Evolutionary conservation across 176 grass and related monocot species (phyloP), one percentile per base, ranked within the genome.

Genomic region (Melocanna baccifera): DNA sequence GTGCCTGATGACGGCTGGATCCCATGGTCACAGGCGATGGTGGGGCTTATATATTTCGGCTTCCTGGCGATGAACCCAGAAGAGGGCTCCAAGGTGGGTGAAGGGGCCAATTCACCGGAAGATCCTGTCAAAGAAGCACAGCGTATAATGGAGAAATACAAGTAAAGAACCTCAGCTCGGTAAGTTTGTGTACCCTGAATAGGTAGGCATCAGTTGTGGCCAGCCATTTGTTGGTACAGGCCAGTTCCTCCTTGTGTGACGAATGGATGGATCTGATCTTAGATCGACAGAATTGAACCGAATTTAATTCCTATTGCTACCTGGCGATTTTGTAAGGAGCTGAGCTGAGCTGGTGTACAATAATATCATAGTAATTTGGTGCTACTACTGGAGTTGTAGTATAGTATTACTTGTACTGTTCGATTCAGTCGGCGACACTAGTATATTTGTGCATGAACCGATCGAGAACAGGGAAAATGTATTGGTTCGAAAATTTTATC

Each of bases 141-240:
- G 14, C 90, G 91, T 20, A 98, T 98, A 94, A 98, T 98, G 96
- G 96, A 98, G 80, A 98, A 98, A 83, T 98, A 98, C 77, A 98
- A 98, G 85, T 94, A 78, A 82, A 82, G 45, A 53, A 56, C 15
- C 11, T 45, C 42, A 45, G 42, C 18, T 23, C 25, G 37, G 11
- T 34, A 46, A 46, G 43, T 34, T 12, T 29, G 5, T 59, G 14
- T 46, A 40, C 16, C 16, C 1, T 40, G 25, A 29, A 52, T 61
- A 64, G 73, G 23, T 77, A 46, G 23, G 28, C 50, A 26, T 14
- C 51, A 5, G 45, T 1, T 73, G 4, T 73, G 71, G 26, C 46
- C 47, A 62, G 37, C 75, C 75, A 77, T 71, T 14, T 62, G 75
- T 71, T 29, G 51, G 29, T 39, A 23, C 55, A 73, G 11, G 55